Evolutionary conservation across 1,284 basidiomycete species (phyloP).

Genomic region (Irpex lacteus): DNA sequence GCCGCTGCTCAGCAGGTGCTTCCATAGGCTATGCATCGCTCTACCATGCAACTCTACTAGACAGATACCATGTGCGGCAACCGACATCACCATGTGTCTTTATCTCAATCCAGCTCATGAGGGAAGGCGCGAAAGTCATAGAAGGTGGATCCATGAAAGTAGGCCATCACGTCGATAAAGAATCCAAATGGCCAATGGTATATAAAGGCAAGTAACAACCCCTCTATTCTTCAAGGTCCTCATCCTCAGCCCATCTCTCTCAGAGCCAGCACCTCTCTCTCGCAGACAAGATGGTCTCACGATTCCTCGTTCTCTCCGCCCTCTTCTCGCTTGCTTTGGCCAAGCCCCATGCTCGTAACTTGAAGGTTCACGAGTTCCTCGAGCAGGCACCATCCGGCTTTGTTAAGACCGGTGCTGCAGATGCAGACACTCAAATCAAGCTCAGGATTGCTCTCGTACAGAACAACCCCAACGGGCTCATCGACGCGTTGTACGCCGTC

Average conservation of each 20-base stretch:
- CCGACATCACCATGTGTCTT: not conserved
- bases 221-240: not conserved
- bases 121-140: not conserved
- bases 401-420: not conserved
- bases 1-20: not conserved
- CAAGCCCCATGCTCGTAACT: conserved; percentile 11
- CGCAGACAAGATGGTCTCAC: conserved; percentile 1
- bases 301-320: not conserved
- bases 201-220: not conserved
- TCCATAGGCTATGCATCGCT: not conserved
- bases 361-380: conserved; percentile 21
- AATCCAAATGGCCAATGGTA: not conserved
- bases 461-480: not conserved
- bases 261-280: not conserved
- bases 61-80: not conserved
- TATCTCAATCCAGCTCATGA: not conserved
- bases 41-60: not conserved
- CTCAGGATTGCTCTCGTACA: conserved; percentile 1
- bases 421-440: not conserved
- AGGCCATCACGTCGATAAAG: not conserved
- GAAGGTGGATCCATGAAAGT: not conserved
- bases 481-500: conserved; percentile 3
- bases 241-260: not conserved
- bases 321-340: conserved; percentile 36
- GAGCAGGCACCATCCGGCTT: conserved; percentile 12